phyloP scores from a whole-genome alignment of 2,329 filamentous ascomycete genomes.

The Aspergillus tamarii region DNA sequence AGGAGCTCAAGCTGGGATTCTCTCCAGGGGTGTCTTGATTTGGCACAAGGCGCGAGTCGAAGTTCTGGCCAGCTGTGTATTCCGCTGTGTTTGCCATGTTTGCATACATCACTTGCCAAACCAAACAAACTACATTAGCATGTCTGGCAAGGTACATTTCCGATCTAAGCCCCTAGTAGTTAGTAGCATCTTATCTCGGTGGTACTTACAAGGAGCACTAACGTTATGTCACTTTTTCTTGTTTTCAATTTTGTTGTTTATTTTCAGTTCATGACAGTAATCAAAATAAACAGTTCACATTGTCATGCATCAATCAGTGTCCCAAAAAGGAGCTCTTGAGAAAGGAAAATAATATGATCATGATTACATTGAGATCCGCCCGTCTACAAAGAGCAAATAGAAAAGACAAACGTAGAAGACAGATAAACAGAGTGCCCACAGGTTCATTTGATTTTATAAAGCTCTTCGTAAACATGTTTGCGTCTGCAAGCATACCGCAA shows the following conservation, averaged over 20 bases:
- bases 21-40: constrained; percentile 18
- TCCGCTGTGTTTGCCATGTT: constrained; percentile 37
- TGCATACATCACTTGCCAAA: constrained; percentile 26
- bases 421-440: background rate
- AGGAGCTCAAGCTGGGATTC: constrained; percentile 14
- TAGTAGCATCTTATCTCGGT: background rate
- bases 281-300: background rate
- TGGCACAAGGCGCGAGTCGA: constrained; percentile 27
- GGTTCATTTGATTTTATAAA: constrained; percentile 4
- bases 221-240: background rate
- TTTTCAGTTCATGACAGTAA: background rate
- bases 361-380: background rate
- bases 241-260: background rate
- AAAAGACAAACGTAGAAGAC: background rate
- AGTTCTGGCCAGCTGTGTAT: constrained; percentile 39
- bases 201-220: too few species aligned
- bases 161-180: background rate
- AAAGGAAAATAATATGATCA: background rate
- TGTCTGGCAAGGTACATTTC: background rate
- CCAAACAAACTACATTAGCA: constrained; percentile 20
- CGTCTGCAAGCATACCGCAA: constrained; percentile 8
- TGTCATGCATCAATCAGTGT: background rate
- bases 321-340: background rate
- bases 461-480: constrained; percentile 8
- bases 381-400: constrained; percentile 3